These are phyloP conservation scores for Mycena capillaripes DNA, from an alignment of 768 basidiomycete species.

Conservation along the genomic window DNA sequence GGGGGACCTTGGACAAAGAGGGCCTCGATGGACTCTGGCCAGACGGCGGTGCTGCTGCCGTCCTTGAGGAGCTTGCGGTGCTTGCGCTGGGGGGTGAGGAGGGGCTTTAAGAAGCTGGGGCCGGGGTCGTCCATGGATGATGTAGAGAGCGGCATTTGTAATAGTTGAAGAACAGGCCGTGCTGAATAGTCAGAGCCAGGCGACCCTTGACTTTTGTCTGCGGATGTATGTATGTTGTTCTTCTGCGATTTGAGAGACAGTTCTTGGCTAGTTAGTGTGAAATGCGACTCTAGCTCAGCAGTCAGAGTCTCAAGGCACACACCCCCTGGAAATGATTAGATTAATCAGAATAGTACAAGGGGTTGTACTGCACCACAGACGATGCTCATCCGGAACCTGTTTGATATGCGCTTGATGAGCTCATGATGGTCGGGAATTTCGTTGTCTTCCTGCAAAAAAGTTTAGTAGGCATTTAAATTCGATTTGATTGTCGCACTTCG, in stretches of 20 bases:
- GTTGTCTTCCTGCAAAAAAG: not conserved
- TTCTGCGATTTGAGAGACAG: too few relatives aligned
- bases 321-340: too few relatives aligned
- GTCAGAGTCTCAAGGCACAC: too few relatives aligned
- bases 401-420: not conserved
- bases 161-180: not conserved
- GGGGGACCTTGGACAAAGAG: constrained; percentile 79
- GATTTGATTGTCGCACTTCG: not conserved
- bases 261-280: too few relatives aligned
- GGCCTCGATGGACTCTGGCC: constrained; percentile 85
- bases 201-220: too few relatives aligned
- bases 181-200: too few relatives aligned
- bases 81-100: constrained; percentile 85
- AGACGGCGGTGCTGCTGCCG: constrained; percentile 81
- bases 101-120: constrained; percentile 48
- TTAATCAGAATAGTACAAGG: too few relatives aligned
- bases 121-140: constrained; percentile 47
- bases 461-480: not conserved
- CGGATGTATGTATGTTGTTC: too few relatives aligned
- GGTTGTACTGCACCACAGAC: too few relatives aligned
- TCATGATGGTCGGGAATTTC: not conserved
- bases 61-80: constrained; percentile 90
- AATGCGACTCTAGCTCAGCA: too few relatives aligned
- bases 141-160: too few relatives aligned
- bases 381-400: not conserved